phyloP scores from a whole-genome alignment of 2,329 filamentous ascomycete genomes.

The Aspergillus pseudonomiae region DNA sequence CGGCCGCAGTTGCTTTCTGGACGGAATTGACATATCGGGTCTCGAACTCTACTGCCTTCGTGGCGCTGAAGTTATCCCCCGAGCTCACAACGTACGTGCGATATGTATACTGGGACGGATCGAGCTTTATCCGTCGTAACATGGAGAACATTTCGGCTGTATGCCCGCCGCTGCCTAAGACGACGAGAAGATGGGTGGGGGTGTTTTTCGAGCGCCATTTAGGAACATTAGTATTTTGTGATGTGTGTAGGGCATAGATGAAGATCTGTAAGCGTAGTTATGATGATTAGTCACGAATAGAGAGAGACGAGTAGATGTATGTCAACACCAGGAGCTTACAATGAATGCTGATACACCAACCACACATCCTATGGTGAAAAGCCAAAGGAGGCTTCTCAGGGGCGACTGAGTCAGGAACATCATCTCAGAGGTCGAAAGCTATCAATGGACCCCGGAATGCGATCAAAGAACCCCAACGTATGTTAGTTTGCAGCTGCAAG shows the following conservation, averaged over 20 bases:
- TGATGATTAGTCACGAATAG: neutral
- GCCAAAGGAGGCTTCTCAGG: neutral
- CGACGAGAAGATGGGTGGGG: slow-evolving; percentile 69
- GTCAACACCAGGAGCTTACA: neutral
- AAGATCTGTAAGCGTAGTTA: slow-evolving; percentile 25
- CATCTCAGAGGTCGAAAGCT: neutral
- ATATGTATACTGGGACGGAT: slow-evolving; percentile 56
- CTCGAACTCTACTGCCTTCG: slow-evolving; percentile 68
- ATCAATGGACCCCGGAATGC: neutral
- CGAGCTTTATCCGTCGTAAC: slow-evolving; percentile 62
- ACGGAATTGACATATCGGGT: slow-evolving; percentile 29
- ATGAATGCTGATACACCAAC: neutral
- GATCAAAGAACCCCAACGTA: too few relatives aligned
- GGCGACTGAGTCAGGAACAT: neutral
- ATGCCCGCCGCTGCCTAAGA: slow-evolving; percentile 91
- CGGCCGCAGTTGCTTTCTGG: slow-evolving; percentile 13
- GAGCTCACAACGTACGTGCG: slow-evolving; percentile 81
- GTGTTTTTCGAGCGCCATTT: slow-evolving; percentile 32
- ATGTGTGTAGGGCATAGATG: slow-evolving; percentile 29
- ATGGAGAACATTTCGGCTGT: slow-evolving; percentile 93
- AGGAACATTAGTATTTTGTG: slow-evolving; percentile 33
- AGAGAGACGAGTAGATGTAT: neutral
- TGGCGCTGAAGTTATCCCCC: slow-evolving; percentile 72
- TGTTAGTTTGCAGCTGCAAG: neutral
- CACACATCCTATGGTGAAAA: neutral